Percentiles rank a stretch among this genome's conserved stretches.
These are phyloP conservation scores for Arctium lappa DNA, from an alignment of 129 eudicot species.

Conservation along the genomic window DNA sequence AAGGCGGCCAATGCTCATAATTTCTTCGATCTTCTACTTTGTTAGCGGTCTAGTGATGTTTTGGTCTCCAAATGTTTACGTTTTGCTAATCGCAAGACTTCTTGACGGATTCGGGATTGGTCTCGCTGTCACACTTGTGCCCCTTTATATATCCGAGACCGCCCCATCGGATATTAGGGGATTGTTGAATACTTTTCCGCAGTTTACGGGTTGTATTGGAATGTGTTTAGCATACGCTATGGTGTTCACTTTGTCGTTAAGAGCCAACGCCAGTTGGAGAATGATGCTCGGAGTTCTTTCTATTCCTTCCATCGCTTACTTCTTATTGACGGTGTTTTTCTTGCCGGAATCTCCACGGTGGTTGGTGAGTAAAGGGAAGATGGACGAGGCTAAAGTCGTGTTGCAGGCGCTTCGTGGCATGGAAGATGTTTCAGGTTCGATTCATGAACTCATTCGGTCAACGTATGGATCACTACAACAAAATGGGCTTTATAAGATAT, in stretches of 20 bases:
- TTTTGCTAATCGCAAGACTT: slow-evolving; percentile 77
- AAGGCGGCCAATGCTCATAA: slow-evolving; percentile 86
- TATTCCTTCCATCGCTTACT: slow-evolving; percentile 68
- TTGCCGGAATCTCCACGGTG: slow-evolving; percentile 98
- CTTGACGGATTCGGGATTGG: slow-evolving; percentile 97
- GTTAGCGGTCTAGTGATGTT: slow-evolving; percentile 78
- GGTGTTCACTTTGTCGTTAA: slow-evolving; percentile 85
- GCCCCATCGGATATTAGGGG: slow-evolving; percentile 97
- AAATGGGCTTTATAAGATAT: not conserved
- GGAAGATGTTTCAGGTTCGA: slow-evolving; percentile 92
- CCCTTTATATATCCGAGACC: slow-evolving; percentile 94
- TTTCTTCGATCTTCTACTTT: slow-evolving; percentile 75
- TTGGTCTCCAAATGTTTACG: slow-evolving; percentile 93
- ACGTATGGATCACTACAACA: not conserved
- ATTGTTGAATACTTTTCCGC: slow-evolving; percentile 80
- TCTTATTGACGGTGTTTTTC: slow-evolving; percentile 54
- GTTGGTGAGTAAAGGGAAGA: slow-evolving; percentile 96
- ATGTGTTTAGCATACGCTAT: slow-evolving; percentile 92
- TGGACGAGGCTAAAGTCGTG: slow-evolving; percentile 77
- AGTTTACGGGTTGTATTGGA: slow-evolving; percentile 84
- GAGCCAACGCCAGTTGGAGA: slow-evolving; percentile 73
- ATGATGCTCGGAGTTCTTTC: slow-evolving; percentile 93
- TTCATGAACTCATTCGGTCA: slow-evolving; percentile 3
- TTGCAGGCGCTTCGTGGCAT: slow-evolving; percentile 74
- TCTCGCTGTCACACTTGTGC: slow-evolving; percentile 90